phyloP scores from a whole-genome alignment of 352 stramenopile species.

The Phytophthora vignae region DNA sequence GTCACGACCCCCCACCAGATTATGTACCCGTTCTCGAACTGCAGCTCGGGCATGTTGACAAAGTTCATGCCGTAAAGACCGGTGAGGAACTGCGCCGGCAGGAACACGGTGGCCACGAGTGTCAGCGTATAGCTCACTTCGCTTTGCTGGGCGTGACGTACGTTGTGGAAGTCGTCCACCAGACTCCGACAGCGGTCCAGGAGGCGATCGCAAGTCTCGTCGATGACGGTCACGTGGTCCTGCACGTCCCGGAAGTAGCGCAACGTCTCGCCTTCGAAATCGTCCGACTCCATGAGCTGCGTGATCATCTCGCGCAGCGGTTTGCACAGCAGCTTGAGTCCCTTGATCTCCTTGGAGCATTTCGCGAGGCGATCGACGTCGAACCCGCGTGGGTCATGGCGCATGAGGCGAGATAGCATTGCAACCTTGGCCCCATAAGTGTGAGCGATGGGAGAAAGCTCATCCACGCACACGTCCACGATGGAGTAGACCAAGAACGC shows the following conservation, averaged over 20 bases:
- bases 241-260: slow-evolving; percentile 89
- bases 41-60: slow-evolving; percentile 85
- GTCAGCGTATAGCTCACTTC: slow-evolving; percentile 86
- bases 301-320: slow-evolving; percentile 77
- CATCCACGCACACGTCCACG: slow-evolving; percentile 84
- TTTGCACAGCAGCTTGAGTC: slow-evolving; percentile 77
- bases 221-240: slow-evolving; percentile 83
- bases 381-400: slow-evolving; percentile 65
- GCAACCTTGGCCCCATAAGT: slow-evolving; percentile 77
- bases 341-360: slow-evolving; percentile 77
- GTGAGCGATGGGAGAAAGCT: slow-evolving; percentile 79
- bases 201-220: slow-evolving; percentile 84
- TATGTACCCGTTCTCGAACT: slow-evolving; percentile 79
- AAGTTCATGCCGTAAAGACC: slow-evolving; percentile 93
- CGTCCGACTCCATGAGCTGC: slow-evolving; percentile 72
- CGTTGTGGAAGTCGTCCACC: slow-evolving; percentile 74
- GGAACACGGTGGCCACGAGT: slow-evolving; percentile 82
- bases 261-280: slow-evolving; percentile 76
- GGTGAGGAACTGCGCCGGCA: slow-evolving; percentile 90
- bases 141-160: slow-evolving; percentile 67
- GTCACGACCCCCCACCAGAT: slow-evolving; percentile 80
- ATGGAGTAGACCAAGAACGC: slow-evolving; percentile 83
- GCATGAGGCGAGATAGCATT: slow-evolving; percentile 73
- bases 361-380: slow-evolving; percentile 63
- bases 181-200: slow-evolving; percentile 74